phyloP scores from a whole-genome alignment of 495 filamentous ascomycete species.

The Daldinia childiae region DNA sequence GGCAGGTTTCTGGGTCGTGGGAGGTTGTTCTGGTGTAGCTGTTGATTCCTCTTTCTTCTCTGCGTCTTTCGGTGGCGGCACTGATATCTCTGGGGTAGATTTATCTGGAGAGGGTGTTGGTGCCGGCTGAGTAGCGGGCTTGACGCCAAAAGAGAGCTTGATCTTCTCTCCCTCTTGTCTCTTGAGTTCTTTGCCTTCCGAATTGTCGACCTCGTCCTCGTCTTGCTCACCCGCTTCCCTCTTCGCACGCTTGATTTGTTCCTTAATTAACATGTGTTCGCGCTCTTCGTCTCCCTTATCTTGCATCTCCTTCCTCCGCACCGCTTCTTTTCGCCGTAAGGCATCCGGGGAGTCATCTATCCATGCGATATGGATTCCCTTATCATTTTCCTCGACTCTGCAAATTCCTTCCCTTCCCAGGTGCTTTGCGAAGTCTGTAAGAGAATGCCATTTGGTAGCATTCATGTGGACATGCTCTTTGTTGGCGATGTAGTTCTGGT shows the following conservation, averaged over 20 bases:
- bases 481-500: constrained; percentile 73
- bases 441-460: constrained; percentile 81
- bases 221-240: constrained; percentile 60
- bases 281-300: constrained; percentile 91
- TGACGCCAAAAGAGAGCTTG: constrained; percentile 73
- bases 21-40: background rate
- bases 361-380: constrained; percentile 87
- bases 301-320: constrained; percentile 81
- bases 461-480: constrained; percentile 95
- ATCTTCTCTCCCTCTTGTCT: constrained; percentile 85
- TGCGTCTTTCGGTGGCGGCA: constrained; percentile 22
- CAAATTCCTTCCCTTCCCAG: constrained; percentile 86
- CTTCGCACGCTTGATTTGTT: constrained; percentile 81
- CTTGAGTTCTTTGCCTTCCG: constrained; percentile 63
- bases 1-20: background rate
- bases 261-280: constrained; percentile 79
- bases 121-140: constrained; percentile 49
- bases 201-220: constrained; percentile 53
- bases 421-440: constrained; percentile 89
- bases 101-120: constrained; percentile 48
- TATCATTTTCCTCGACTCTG: constrained; percentile 87
- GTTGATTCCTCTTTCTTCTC: constrained; percentile 16
- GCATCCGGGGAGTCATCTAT: constrained; percentile 90
- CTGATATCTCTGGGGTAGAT: constrained; percentile 25
- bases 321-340: constrained; percentile 77